Conservation (phyloP, 371 early-diverging fungal genomes). For the Apophysomyces trapeziformis region DNA sequence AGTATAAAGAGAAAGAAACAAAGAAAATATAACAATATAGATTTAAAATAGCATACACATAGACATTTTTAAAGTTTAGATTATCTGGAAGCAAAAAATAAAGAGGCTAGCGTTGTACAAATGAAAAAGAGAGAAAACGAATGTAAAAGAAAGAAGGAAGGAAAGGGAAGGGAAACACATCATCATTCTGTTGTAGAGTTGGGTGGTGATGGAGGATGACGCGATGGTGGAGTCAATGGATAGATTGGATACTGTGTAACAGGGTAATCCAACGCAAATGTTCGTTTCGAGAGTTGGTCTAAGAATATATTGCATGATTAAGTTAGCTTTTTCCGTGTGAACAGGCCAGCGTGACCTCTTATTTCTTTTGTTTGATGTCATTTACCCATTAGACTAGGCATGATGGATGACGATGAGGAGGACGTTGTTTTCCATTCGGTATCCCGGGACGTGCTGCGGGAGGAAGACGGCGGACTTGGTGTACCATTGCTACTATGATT, state of each 20-base stretch:
- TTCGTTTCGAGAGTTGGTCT: slow-evolving; percentile 39
- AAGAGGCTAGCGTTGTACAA: not conserved
- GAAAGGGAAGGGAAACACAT: not conserved
- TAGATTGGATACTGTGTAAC: slow-evolving; percentile 26
- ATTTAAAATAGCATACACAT: slow-evolving; percentile 5
- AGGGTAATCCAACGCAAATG: slow-evolving; percentile 27
- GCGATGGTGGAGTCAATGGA: slow-evolving; percentile 30
- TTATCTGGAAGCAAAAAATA: not conserved
- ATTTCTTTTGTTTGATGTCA: not conserved
- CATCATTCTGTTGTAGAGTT: slow-evolving; percentile 2
- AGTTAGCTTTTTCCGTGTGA: slow-evolving; percentile 1
- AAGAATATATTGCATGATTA: slow-evolving; percentile 4
- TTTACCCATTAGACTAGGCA: slow-evolving; percentile 53
- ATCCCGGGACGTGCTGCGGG: slow-evolving; percentile 11
- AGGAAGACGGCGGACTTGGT: slow-evolving; percentile 18
- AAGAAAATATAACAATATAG: not conserved
- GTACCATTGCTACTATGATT: not conserved
- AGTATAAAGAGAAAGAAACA: not conserved
- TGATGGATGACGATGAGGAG: slow-evolving; percentile 16
- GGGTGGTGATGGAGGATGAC: slow-evolving; percentile 20
- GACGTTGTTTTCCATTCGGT: slow-evolving; percentile 23
- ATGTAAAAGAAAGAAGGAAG: not conserved
- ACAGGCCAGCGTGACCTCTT: not conserved
- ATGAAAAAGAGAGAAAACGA: not conserved
- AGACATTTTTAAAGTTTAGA: not conserved